Evolutionary conservation across 2,329 filamentous ascomycete genomes (phyloP).

Genomic region (Orbilia quercus): DNA sequence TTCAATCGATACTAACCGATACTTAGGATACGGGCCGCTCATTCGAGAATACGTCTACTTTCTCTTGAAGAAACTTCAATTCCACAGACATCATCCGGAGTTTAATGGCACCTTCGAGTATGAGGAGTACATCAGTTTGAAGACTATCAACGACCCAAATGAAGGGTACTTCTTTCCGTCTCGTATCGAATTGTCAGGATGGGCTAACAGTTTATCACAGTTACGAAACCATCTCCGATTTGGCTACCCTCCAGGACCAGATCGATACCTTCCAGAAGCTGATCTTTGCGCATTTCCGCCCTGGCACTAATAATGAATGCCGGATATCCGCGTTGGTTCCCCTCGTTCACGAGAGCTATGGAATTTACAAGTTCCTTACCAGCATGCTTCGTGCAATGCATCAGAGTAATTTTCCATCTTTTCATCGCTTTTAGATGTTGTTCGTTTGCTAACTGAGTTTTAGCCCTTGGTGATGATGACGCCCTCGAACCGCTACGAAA

Average conservation of each 20-base stretch:
- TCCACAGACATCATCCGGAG: constrained; percentile 94
- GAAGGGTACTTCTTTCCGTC: constrained; percentile 74
- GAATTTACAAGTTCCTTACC: constrained; percentile 99
- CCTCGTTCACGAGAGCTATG: constrained; percentile 96
- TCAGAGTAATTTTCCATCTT: constrained; percentile 76
- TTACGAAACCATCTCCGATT: constrained; percentile 92
- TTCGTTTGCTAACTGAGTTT: constrained; percentile 12
- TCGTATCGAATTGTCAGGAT: not conserved
- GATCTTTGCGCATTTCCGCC: constrained; percentile 95
- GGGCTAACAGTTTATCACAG: constrained; percentile 62
- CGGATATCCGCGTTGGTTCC: constrained; percentile 93
- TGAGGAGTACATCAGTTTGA: constrained; percentile 97
- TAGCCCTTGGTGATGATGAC: constrained; percentile 90
- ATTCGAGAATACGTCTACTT: constrained; percentile 98
- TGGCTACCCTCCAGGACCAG: constrained; percentile 97
- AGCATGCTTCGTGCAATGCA: constrained; percentile 99
- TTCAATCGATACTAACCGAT: not conserved
- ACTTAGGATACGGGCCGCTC: constrained; percentile 80
- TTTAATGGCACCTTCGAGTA: constrained; percentile 99
- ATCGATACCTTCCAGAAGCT: constrained; percentile 99
- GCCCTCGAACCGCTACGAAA: constrained; percentile 87
- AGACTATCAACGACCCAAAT: constrained; percentile 98
- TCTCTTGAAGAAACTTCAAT: constrained; percentile 91
- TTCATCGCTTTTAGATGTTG: constrained; percentile 57
- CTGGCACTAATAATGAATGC: constrained; percentile 93